These are phyloP conservation scores for Scleroderma bovista DNA, from an alignment of 768 basidiomycete genomes.

Conservation along the genomic window DNA sequence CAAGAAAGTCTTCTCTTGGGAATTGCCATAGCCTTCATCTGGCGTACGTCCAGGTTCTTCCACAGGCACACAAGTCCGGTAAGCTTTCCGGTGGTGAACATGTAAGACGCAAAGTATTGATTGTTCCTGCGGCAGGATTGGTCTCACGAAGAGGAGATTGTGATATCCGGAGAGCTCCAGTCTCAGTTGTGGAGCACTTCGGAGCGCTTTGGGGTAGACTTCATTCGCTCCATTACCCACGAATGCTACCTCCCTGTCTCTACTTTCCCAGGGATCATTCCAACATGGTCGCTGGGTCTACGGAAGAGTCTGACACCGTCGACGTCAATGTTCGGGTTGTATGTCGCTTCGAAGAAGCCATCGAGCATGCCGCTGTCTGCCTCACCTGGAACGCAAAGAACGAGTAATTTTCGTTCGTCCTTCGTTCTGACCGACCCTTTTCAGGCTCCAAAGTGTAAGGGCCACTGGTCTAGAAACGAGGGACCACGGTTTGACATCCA, in stretches of 20 bases:
- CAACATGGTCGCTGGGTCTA: slow-evolving; percentile 29
- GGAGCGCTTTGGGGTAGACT: slow-evolving; percentile 19
- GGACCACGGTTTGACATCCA: slow-evolving; percentile 31
- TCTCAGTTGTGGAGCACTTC: slow-evolving; percentile 15
- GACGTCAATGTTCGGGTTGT: slow-evolving; percentile 25
- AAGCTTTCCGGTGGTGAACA: not conserved
- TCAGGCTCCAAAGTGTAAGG: slow-evolving; percentile 28
- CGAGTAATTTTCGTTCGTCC: slow-evolving; percentile 27
- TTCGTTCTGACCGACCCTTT: not conserved
- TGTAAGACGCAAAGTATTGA: not conserved
- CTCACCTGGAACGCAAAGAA: slow-evolving; percentile 18
- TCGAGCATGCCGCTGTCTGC: slow-evolving; percentile 26
- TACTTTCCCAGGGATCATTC: slow-evolving; percentile 25
- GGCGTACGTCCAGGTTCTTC: slow-evolving; percentile 1
- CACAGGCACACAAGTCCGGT: slow-evolving; percentile 7
- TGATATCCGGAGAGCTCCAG: not conserved
- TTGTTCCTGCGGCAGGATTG: not conserved
- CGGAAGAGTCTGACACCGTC: slow-evolving; percentile 21
- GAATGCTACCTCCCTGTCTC: slow-evolving; percentile 23
- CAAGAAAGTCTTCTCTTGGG: slow-evolving; percentile 7
- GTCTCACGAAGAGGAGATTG: not conserved
- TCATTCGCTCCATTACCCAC: slow-evolving; percentile 24
- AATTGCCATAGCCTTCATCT: slow-evolving; percentile 7
- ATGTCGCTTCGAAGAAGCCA: slow-evolving; percentile 10
- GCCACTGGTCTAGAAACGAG: slow-evolving; percentile 4